These are phyloP conservation scores for Neofusicoccum cordaticola DNA, from an alignment of 2,329 filamentous ascomycete genomes.

Conservation along the genomic window DNA sequence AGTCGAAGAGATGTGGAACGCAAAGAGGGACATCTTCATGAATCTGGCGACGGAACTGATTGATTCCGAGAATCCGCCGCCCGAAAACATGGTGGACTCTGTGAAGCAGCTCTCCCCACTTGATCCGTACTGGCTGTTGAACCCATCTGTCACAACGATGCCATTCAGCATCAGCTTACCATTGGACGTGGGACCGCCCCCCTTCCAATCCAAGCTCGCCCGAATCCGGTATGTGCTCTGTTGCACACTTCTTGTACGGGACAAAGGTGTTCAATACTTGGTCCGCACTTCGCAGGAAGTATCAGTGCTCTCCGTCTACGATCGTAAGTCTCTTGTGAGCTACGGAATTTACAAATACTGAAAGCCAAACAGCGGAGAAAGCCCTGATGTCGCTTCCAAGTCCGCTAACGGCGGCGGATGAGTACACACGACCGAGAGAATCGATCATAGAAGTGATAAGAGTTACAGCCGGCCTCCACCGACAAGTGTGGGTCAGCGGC, in stretches of 20 bases:
- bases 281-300: conserved; percentile 52
- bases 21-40: conserved; percentile 49
- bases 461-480: conserved; percentile 53
- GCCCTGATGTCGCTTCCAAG: conserved; percentile 53
- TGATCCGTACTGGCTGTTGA: conserved; percentile 49
- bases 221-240: conserved; percentile 51
- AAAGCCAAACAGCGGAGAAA: conserved; percentile 45
- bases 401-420: conserved; percentile 50
- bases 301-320: conserved; percentile 52
- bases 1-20: conserved; percentile 49
- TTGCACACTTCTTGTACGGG: conserved; percentile 47
- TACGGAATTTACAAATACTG: not conserved
- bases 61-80: conserved; percentile 50
- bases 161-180: conserved; percentile 55
- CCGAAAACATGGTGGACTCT: conserved; percentile 49
- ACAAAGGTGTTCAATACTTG: conserved; percentile 48
- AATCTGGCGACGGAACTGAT: conserved; percentile 52
- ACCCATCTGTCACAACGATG: conserved; percentile 46
- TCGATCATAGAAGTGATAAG: conserved; percentile 43
- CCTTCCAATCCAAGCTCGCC: conserved; percentile 52
- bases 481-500: conserved; percentile 59
- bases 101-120: conserved; percentile 35
- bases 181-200: conserved; percentile 53
- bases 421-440: conserved; percentile 42
- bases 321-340: conserved; percentile 40